phyloP scores from a whole-genome alignment of 768 basidiomycete genomes.

The Lactarius tabidus region DNA sequence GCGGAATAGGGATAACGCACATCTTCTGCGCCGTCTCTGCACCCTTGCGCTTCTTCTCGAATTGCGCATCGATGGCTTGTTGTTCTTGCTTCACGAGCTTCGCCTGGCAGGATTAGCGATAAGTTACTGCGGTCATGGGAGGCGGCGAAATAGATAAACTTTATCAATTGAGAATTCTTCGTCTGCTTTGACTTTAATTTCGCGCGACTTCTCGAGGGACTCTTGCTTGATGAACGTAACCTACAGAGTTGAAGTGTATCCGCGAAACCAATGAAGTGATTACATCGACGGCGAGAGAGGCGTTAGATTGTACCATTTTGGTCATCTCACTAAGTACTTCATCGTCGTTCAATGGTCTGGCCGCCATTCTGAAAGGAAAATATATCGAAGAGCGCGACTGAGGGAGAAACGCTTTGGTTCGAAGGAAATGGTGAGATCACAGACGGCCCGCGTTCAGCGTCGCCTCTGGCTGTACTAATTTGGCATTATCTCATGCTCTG shows the following conservation, averaged over 20 bases:
- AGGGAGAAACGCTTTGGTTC: not conserved
- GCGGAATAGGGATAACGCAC: conserved; percentile 41
- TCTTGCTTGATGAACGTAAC: conserved; percentile 99
- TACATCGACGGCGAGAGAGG: conserved; percentile 26
- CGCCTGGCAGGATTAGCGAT: conserved; percentile 50
- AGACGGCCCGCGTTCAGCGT: not conserved
- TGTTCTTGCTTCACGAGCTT: conserved; percentile 97
- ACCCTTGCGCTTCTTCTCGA: conserved; percentile 94
- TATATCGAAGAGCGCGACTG: not conserved
- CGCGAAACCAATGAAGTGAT: conserved; percentile 4
- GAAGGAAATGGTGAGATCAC: not conserved
- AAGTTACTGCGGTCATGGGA: not conserved
- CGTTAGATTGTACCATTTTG: conserved; percentile 73
- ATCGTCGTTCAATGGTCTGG: conserved; percentile 84
- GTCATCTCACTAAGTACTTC: conserved; percentile 97
- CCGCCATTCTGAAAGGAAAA: conserved; percentile 47
- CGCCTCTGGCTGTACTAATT: not conserved
- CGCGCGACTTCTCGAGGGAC: conserved; percentile 93
- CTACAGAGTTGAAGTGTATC: conserved; percentile 35
- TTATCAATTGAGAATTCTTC: conserved; percentile 99
- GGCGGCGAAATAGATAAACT: conserved; percentile 37
- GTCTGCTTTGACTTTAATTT: conserved; percentile 96
- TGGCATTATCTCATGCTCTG: not conserved
- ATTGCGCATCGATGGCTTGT: conserved; percentile 88
- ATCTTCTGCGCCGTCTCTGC: conserved; percentile 95